Evolutionary conservation across 108 stramenopile species (phyloP), one percentile per base, ranked within the genome.

Genomic region (Epithemia pelagica): DNA sequence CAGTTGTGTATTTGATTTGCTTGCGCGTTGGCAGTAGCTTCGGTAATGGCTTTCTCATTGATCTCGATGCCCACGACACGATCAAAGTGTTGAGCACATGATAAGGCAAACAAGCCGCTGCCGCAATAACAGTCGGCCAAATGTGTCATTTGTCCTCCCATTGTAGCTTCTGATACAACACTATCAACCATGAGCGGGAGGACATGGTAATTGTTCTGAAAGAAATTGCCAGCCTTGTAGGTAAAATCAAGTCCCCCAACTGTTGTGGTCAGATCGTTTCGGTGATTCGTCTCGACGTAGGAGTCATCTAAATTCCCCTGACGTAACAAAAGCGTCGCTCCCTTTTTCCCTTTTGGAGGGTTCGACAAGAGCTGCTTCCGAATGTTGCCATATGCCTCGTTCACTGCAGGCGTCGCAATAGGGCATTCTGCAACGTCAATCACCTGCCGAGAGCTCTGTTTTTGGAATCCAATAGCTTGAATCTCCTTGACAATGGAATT

Each of bases 51-150:
- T 52, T 66, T 68, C 0, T 87, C 69, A 61, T 95, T 95, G 56
- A 99, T 86, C 78, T 99, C 98, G 64, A 99, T 95, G 23, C 98
- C 98, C 29, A 89, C 91, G 59, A 91, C 92, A 31, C 72, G 52
- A 28, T 95, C 79, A 71, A 99, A 97, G 15, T 71, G 58, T 37
- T 61, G 55, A 26, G 92, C 78, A 0, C 89, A 91, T 5, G 78
- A 81, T 20, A 99, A 53, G 2, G 86, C 81, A 71, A 99, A 99
- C 24, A 99, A 63, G 23, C 98, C 98, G 0, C 89, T 90, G n/a
- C 96, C 98, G 63, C 98, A 99, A 64, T 99, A 99, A 51, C 95
- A 95, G 33, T 99, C 98, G 28, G 96, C 83, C 8, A 99, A 68
- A 73, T 93, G 87, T 3, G 82, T 86, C 68, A 78, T 82, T 37